A percentile compares a stretch with the other conserved stretches of the same genome.
phyloP scores from a whole-genome alignment of 192 early-diverging fungal genomes.

The Linnemannia hyalina region DNA sequence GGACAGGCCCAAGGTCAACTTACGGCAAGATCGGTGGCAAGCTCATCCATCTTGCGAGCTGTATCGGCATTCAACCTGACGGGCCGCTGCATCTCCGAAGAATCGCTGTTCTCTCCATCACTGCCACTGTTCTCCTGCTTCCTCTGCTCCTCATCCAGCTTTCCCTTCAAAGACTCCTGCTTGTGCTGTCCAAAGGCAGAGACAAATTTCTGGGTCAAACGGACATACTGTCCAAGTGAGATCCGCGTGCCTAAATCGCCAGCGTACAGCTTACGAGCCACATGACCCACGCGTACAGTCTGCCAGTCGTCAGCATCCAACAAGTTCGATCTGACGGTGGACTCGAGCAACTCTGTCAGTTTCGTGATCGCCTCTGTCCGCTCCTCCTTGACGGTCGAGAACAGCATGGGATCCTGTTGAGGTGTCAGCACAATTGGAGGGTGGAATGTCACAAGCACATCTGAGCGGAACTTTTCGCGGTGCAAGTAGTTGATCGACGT shows the following conservation, averaged over 20 bases:
- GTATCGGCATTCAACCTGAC: constrained; percentile 10
- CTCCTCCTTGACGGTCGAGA: constrained; percentile 36
- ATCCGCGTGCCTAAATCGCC: constrained; percentile 56
- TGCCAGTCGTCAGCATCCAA: constrained; percentile 55
- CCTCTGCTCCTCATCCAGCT: not conserved
- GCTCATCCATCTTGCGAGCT: constrained; percentile 26
- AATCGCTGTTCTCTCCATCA: constrained; percentile 3
- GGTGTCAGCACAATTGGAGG: constrained; percentile 56
- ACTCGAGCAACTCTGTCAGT: constrained; percentile 48
- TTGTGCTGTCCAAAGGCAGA: constrained; percentile 44
- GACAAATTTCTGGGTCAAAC: constrained; percentile 52
- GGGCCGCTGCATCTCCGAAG: constrained; percentile 15
- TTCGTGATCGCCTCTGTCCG: constrained; percentile 44
- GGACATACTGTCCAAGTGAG: constrained; percentile 56
- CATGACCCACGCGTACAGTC: constrained; percentile 55
- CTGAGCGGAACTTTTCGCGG: constrained; percentile 59
- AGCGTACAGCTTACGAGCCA: constrained; percentile 55
- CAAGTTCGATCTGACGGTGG: constrained; percentile 46
- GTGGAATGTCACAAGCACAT: constrained; percentile 58
- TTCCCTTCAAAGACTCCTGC: not conserved
- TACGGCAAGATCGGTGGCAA: constrained; percentile 45
- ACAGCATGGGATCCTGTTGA: constrained; percentile 44
- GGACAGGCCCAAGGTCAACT: not conserved
- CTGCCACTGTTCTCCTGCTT: constrained; percentile 1
- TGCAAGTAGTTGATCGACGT: constrained; percentile 55